These are phyloP conservation scores for Cyberlindnera xishuangbannaensis DNA, from an alignment of 805 yeast genomes.

Conservation along the genomic window DNA sequence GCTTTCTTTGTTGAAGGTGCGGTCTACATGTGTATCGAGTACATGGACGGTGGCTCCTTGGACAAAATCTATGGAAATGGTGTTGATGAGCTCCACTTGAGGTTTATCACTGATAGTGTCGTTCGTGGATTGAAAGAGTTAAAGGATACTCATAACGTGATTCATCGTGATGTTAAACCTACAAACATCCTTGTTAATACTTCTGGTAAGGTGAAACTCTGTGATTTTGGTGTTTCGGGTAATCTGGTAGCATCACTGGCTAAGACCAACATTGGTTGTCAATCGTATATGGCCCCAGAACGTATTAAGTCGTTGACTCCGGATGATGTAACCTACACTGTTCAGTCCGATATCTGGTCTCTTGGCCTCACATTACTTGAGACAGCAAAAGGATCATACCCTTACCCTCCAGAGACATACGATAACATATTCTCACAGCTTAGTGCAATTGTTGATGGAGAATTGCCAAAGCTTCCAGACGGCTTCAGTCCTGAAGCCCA, in stretches of 20 bases:
- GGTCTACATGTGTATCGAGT: constrained; percentile 96
- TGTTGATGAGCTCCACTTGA: constrained; percentile 72
- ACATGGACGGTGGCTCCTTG: constrained; percentile 93
- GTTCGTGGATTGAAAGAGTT: constrained; percentile 76
- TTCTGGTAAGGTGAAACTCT: constrained; percentile 79
- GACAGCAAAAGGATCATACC: constrained; percentile 85
- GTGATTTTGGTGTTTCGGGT: constrained; percentile 96
- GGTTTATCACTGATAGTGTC: constrained; percentile 73
- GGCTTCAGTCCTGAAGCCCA: constrained; percentile 72
- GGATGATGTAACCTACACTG: constrained; percentile 78
- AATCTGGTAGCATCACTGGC: constrained; percentile 93
- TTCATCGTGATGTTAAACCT: constrained; percentile 96
- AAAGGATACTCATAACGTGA: constrained; percentile 86
- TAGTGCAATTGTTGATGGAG: constrained; percentile 95
- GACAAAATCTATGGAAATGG: constrained; percentile 79
- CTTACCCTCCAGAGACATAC: constrained; percentile 94
- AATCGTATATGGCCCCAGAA: constrained; percentile 98
- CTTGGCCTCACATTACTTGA: constrained; percentile 82
- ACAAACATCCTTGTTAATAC: constrained; percentile 84
- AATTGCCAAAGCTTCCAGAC: constrained; percentile 73
- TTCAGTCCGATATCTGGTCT: constrained; percentile 95
- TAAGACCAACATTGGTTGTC: constrained; percentile 94
- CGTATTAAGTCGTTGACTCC: constrained; percentile 73
- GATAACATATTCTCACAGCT: constrained; percentile 87
- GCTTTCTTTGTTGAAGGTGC: constrained; percentile 98